Evolutionary conservation across 805 yeast genomes (phyloP).

Genomic region (Scheffersomyces spartinae): DNA sequence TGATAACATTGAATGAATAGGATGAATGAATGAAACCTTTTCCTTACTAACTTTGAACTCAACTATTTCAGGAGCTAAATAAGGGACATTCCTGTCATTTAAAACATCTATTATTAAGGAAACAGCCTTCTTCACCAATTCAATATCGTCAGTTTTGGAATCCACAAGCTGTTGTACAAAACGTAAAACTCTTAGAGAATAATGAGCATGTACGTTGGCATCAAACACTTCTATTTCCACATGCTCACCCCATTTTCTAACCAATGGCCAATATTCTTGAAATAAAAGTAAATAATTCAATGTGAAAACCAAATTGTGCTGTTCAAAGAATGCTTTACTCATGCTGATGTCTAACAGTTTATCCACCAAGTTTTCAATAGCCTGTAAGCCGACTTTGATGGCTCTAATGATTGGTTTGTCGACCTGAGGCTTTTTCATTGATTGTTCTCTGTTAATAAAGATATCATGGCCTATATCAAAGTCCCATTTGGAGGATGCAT

Average conservation of each 20-base stretch:
- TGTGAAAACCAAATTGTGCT: conserved; percentile 28
- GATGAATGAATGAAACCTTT: conserved; percentile 47
- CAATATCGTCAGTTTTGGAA: conserved; percentile 5
- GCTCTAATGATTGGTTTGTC: too few species aligned
- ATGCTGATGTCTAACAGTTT: too few species aligned
- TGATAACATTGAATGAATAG: conserved; percentile 47
- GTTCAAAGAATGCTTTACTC: conserved; percentile 20
- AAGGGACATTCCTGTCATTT: conserved; percentile 10
- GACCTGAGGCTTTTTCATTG: too few species aligned
- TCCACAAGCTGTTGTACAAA: conserved; percentile 26
- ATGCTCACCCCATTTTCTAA: conserved; percentile 57
- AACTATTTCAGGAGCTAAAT: conserved; percentile 18
- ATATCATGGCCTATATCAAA: too few species aligned
- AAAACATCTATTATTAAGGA: conserved; percentile 17
- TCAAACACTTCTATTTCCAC: conserved; percentile 46
- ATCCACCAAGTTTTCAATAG: too few species aligned
- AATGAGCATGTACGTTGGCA: conserved; percentile 38
- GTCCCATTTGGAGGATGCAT: too few species aligned
- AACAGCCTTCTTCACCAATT: conserved; percentile 20
- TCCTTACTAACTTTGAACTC: conserved; percentile 34
- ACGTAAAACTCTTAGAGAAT: conserved; percentile 32
- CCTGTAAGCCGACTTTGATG: too few species aligned
- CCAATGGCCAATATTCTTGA: conserved; percentile 46
- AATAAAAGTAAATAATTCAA: conserved; percentile 39
- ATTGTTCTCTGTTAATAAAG: too few species aligned